phyloP scores from a whole-genome alignment of 2,329 filamentous ascomycete genomes.

The Botrytis tulipae region DNA sequence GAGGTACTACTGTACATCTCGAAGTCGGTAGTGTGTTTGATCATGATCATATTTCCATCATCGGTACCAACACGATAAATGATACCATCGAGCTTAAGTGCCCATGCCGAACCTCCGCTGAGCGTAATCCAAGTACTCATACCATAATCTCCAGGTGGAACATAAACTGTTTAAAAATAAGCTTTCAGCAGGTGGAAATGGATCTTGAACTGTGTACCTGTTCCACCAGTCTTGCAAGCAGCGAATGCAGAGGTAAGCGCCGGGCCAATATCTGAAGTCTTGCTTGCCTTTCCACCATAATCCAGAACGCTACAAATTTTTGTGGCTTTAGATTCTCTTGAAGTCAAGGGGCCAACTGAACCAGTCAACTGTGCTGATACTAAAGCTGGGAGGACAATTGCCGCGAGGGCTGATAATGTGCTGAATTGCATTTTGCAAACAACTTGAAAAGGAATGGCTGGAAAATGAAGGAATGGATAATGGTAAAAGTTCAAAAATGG shows the following conservation, averaged over 20 bases:
- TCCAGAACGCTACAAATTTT: conserved; percentile 52
- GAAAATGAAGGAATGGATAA: not conserved
- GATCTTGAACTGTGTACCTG: conserved; percentile 34
- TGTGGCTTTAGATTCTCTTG: conserved; percentile 42
- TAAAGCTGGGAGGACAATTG: conserved; percentile 27
- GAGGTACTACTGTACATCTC: conserved; percentile 54
- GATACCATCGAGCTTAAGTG: conserved; percentile 52
- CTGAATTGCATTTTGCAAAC: conserved; percentile 26
- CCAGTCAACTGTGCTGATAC: conserved; percentile 43
- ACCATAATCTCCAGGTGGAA: conserved; percentile 43
- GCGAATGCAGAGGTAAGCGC: conserved; percentile 49
- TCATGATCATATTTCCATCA: conserved; percentile 53
- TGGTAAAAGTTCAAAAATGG: conserved; percentile 4
- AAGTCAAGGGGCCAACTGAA: conserved; percentile 46
- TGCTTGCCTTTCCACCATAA: conserved; percentile 52
- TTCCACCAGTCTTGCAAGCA: conserved; percentile 51
- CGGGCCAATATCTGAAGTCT: conserved; percentile 50
- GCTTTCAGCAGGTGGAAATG: not conserved
- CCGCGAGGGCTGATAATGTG: conserved; percentile 21
- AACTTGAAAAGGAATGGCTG: not conserved
- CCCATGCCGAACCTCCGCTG: conserved; percentile 47
- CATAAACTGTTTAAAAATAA: conserved; percentile 26
- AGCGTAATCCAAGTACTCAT: conserved; percentile 51
- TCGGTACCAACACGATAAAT: conserved; percentile 49
- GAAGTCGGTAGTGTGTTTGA: conserved; percentile 50